phyloP scores from a whole-genome alignment of 345 rosid genomes.

The Jatropha curcas region DNA sequence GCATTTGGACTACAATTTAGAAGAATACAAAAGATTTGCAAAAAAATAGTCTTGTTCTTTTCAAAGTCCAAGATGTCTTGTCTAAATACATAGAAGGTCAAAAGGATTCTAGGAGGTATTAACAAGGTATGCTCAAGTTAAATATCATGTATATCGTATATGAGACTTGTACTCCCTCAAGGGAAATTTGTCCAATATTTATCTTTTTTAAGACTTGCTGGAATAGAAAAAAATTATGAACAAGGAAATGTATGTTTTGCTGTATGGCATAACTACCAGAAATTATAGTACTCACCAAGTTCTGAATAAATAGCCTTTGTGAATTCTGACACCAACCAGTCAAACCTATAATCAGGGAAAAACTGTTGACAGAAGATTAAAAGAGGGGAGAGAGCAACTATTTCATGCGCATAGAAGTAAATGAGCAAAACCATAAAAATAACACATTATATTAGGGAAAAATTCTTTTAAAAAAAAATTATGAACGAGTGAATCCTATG shows the following conservation, averaged over 20 bases:
- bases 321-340: constrained; percentile 76
- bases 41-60: background rate
- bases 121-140: background rate
- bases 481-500: background rate
- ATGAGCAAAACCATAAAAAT: background rate
- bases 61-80: background rate
- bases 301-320: constrained; percentile 59
- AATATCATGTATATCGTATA: background rate
- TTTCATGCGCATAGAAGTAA: background rate
- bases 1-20: background rate
- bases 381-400: background rate
- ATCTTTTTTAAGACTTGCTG: background rate
- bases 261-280: background rate
- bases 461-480: background rate
- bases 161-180: background rate
- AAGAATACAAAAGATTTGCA: background rate
- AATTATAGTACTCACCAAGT: constrained; percentile 59
- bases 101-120: background rate
- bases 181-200: background rate
- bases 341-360: constrained; percentile 83
- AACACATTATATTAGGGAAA: background rate
- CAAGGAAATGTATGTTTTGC: background rate
- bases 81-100: background rate
- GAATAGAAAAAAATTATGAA: background rate
- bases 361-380: constrained; percentile 45